A percentile compares a stretch with the other conserved stretches of the same genome.
phyloP scores from a whole-genome alignment of 805 yeast species.

The Priceomyces fermenticarens region DNA sequence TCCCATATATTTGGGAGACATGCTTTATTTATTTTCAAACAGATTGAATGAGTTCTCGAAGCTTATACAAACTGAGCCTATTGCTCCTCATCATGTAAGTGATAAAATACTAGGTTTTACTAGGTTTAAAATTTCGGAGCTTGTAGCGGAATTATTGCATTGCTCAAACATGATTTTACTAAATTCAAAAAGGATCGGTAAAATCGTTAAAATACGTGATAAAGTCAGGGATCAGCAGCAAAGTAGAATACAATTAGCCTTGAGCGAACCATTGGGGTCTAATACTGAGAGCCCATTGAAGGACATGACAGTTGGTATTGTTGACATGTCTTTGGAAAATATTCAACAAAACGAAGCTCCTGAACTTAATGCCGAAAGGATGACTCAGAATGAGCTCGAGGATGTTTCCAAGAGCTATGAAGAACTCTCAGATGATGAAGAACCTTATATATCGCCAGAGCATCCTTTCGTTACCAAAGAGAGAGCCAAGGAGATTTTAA shows the following conservation, averaged over 20 bases:
- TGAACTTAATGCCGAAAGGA: conserved; percentile 1
- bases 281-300: conserved; percentile 10
- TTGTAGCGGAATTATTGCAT: conserved; percentile 90
- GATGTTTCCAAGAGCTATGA: conserved; percentile 23
- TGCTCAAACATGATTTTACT: conserved; percentile 96
- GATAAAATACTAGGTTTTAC: conserved; percentile 77
- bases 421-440: conserved; percentile 43
- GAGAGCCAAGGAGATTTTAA: conserved; percentile 36
- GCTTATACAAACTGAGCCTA: conserved; percentile 46
- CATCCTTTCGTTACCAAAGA: conserved; percentile 40
- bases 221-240: conserved; percentile 45
- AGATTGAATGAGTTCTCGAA: conserved; percentile 67
- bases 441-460: conserved; percentile 41
- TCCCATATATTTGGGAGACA: conserved; percentile 86
- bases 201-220: conserved; percentile 67
- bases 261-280: conserved; percentile 25
- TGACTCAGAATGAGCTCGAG: conserved; percentile 12
- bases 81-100: conserved; percentile 13
- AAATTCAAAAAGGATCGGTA: conserved; percentile 73
- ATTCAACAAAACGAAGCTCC: conserved; percentile 9
- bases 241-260: conserved; percentile 44
- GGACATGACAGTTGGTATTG: conserved; percentile 36
- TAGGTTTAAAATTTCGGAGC: conserved; percentile 83
- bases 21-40: conserved; percentile 74
- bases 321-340: conserved; percentile 37